phyloP scores from a whole-genome alignment of 164 flowering plant species.

The Dillenia turbinata region DNA sequence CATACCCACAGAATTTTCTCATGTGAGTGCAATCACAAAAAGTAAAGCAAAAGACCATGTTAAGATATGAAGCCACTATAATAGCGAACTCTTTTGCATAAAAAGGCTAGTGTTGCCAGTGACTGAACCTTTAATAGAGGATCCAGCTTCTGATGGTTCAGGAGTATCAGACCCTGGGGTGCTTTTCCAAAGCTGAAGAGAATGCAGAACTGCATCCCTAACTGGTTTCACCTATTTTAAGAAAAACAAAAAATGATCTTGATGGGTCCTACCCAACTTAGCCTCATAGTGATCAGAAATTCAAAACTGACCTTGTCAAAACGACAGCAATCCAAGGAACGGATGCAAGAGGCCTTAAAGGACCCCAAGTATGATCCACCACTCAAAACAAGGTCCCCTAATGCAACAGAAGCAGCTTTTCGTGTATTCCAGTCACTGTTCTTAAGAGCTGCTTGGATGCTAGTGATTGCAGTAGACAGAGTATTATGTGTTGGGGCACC shows the following conservation, averaged over 20 bases:
- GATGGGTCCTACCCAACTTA: conserved; percentile 8
- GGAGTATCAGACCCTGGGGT: conserved; percentile 51
- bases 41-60: too few relatives aligned
- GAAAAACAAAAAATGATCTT: conserved; percentile 10
- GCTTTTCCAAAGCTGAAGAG: conserved; percentile 66
- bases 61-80: too few relatives aligned
- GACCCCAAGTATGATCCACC: conserved; percentile 41
- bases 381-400: conserved; percentile 59
- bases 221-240: conserved; percentile 82
- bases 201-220: conserved; percentile 69
- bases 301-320: conserved; percentile 75
- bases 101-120: not conserved
- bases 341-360: conserved; percentile 56
- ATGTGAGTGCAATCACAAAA: too few relatives aligned
- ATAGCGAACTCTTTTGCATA: too few relatives aligned
- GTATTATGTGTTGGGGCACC: conserved; percentile 61
- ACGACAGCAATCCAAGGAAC: conserved; percentile 78
- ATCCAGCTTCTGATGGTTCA: conserved; percentile 75
- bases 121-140: conserved; percentile 64
- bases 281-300: not conserved
- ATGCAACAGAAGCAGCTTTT: conserved; percentile 80
- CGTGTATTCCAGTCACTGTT: conserved; percentile 86
- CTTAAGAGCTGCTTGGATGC: conserved; percentile 82
- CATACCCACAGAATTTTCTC: too few relatives aligned
- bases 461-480: conserved; percentile 51